A percentile compares a stretch with the other conserved stretches of the same genome.
Conservation (phyloP, 768 basidiomycete genomes). For the Russula griseocarnosa region DNA sequence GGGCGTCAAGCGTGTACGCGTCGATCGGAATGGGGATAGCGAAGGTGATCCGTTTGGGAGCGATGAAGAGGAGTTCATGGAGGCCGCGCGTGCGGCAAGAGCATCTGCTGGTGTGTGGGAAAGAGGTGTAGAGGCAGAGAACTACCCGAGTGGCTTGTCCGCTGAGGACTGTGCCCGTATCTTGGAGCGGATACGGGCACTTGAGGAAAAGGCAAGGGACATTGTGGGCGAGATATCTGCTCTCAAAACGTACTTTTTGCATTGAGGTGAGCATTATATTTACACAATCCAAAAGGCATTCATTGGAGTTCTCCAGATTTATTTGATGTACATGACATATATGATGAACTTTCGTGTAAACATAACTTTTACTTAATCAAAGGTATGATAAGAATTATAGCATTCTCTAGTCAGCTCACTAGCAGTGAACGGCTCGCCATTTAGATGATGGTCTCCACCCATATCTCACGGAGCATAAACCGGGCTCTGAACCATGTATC, state of each 20-base stretch:
- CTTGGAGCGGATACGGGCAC: slow-evolving; percentile 22
- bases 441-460: no score
- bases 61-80: slow-evolving; percentile 26
- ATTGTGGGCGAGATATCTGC: slow-evolving; percentile 26
- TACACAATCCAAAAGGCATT: not conserved
- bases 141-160: slow-evolving; percentile 12
- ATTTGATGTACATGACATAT: slow-evolving; percentile 20
- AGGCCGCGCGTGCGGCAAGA: slow-evolving; percentile 23
- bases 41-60: slow-evolving; percentile 25
- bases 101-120: slow-evolving; percentile 10
- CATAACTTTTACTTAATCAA: slow-evolving; percentile 24
- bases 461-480: no score
- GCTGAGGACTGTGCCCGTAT: slow-evolving; percentile 20
- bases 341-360: slow-evolving; percentile 25
- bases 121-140: slow-evolving; percentile 13
- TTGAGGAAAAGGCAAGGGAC: slow-evolving; percentile 26
- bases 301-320: slow-evolving; percentile 1
- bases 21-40: slow-evolving; percentile 21
- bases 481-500: no score
- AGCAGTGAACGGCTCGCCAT: no score
- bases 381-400: slow-evolving; percentile 21
- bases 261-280: slow-evolving; percentile 16
- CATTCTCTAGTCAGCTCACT: slow-evolving; percentile 6
- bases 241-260: slow-evolving; percentile 25
- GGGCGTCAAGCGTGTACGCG: slow-evolving; percentile 19